phyloP scores from a whole-genome alignment of 1,284 basidiomycete species.

The Somion occarium region DNA sequence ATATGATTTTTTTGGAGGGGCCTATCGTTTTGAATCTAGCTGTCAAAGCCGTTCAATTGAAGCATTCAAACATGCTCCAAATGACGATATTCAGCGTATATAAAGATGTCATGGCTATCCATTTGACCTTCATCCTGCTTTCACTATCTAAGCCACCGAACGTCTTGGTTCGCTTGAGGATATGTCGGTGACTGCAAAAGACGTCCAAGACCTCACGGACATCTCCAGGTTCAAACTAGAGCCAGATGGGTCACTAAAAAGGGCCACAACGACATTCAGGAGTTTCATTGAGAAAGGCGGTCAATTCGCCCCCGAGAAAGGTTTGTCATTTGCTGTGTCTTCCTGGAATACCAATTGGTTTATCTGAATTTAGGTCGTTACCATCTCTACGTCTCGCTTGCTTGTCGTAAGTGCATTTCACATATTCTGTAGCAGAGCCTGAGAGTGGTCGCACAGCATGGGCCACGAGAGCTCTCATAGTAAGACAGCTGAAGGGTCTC shows the following conservation, averaged over 20 bases:
- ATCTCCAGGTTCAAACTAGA: constrained; percentile 61
- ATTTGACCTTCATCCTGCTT: too few species aligned
- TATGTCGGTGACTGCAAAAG: background rate
- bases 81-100: too few species aligned
- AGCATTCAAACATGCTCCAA: too few species aligned
- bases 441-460: too few species aligned
- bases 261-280: constrained; percentile 71
- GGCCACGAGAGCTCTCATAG: constrained; percentile 90
- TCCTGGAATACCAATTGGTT: background rate
- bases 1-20: too few species aligned
- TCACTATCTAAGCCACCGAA: too few species aligned
- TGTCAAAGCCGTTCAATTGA: too few species aligned
- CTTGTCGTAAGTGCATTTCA: constrained; percentile 58
- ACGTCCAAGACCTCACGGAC: constrained; percentile 35
- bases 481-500: constrained; percentile 88
- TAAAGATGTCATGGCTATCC: too few species aligned
- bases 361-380: constrained; percentile 59
- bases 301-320: constrained; percentile 78
- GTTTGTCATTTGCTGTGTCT: constrained; percentile 23
- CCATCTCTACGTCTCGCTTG: constrained; percentile 81
- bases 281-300: constrained; percentile 69
- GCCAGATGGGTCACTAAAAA: constrained; percentile 79
- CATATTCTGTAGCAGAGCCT: too few species aligned
- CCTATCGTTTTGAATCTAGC: too few species aligned
- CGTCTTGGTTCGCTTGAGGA: too few species aligned